Evolutionary conservation across 441 rosid genomes (phyloP).

Genomic region (Cnidoscolus chayamansa): DNA sequence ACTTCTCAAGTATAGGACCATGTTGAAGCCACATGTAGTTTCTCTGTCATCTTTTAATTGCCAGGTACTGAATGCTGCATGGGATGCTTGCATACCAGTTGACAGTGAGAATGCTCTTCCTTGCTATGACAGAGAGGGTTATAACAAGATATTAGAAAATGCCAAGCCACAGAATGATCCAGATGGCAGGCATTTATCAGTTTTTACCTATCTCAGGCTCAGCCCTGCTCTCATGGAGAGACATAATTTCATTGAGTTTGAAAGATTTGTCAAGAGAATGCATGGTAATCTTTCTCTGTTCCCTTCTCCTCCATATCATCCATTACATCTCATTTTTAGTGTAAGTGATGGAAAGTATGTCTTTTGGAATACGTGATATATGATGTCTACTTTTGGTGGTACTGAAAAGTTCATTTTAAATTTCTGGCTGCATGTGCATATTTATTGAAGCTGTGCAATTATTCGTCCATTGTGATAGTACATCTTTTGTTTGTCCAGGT

Average conservation of each 20-base stretch:
- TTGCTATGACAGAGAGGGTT: conserved; percentile 71
- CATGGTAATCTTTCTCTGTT: conserved; percentile 50
- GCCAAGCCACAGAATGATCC: conserved; percentile 76
- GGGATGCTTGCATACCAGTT: conserved; percentile 67
- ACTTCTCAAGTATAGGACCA: background rate
- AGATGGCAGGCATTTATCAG: conserved; percentile 67
- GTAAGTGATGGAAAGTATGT: background rate
- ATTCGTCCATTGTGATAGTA: no score
- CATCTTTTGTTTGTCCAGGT: no score
- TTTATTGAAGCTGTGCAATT: no score
- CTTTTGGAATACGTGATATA: background rate
- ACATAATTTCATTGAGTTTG: conserved; percentile 65
- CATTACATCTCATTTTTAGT: background rate
- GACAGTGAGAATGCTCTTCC: conserved; percentile 79
- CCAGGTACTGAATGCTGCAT: conserved; percentile 87
- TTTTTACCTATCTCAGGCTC: conserved; percentile 85
- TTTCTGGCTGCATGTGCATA: no score
- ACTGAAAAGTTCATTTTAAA: background rate
- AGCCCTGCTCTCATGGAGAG: conserved; percentile 64
- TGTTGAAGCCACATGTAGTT: background rate
- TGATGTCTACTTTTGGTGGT: conserved; percentile 4
- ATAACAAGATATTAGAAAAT: conserved; percentile 68
- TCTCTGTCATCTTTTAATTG: conserved; percentile 4
- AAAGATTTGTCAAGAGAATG: conserved; percentile 72
- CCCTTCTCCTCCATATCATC: background rate